Evolutionary conservation across 768 basidiomycete species (phyloP).

Genomic region (Galerina marginata): DNA sequence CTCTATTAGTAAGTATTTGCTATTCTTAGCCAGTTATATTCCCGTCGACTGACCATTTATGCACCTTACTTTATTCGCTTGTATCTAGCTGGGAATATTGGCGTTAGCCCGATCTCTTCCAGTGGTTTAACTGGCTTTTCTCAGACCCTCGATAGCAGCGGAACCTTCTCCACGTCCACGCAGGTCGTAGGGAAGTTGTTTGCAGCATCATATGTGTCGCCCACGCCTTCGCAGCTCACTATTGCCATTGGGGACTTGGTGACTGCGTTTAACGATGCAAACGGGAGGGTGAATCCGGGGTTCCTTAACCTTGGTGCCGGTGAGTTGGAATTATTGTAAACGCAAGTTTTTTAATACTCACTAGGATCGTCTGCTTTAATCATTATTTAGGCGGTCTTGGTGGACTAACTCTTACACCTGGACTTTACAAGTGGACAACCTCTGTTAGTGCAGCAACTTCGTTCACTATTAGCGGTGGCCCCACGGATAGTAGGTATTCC

Average conservation of each 20-base stretch:
- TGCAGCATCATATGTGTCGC: conserved; percentile 23
- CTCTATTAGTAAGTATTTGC: conserved; percentile 5
- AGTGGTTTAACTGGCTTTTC: conserved; percentile 28
- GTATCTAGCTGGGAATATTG: conserved; percentile 21
- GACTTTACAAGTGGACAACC: conserved; percentile 25
- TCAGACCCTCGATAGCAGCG: conserved; percentile 17
- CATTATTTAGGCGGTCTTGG: conserved; percentile 20
- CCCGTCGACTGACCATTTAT: too few relatives aligned
- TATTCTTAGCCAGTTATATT: background rate
- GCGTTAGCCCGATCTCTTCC: conserved; percentile 25
- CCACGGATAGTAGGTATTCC: conserved; percentile 14
- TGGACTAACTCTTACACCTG: conserved; percentile 22
- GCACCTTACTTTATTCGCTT: too few relatives aligned
- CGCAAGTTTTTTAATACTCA: background rate
- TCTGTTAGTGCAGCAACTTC: conserved; percentile 19
- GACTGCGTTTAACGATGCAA: conserved; percentile 26
- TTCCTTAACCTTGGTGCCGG: conserved; percentile 23
- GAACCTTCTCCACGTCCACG: conserved; percentile 24
- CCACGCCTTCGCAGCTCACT: conserved; percentile 26
- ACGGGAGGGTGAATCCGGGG: conserved; percentile 19
- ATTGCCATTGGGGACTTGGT: conserved; percentile 26
- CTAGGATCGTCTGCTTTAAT: too few relatives aligned
- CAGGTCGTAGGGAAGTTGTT: conserved; percentile 28
- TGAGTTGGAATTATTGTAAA: conserved; percentile 1
- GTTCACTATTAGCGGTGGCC: conserved; percentile 11